These are phyloP conservation scores for Epichloe gansuensis DNA, from an alignment of 2,329 filamentous ascomycete genomes.

Conservation along the genomic window DNA sequence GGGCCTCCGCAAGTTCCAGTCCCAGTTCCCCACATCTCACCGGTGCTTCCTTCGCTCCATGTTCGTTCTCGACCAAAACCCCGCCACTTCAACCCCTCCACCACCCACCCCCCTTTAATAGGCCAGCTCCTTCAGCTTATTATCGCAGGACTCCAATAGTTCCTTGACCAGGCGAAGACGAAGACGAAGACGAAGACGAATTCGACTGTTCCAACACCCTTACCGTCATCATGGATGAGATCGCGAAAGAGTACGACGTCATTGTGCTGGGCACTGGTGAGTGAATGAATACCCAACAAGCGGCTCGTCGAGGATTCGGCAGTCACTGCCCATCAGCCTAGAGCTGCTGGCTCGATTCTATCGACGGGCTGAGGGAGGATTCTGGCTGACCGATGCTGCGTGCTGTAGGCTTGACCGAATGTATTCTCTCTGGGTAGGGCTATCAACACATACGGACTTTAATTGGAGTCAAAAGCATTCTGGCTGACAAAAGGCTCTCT, in stretches of 20 bases:
- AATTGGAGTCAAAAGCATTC: neutral
- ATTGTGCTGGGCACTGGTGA: slow-evolving; percentile 94
- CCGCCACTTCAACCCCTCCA: slow-evolving; percentile 18
- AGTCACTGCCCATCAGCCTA: neutral
- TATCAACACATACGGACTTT: neutral
- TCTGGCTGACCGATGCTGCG: slow-evolving; percentile 11
- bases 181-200: neutral
- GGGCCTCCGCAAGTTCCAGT: too few species aligned
- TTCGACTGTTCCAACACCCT: neutral
- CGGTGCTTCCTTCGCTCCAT: slow-evolving; percentile 10
- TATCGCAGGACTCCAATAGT: neutral
- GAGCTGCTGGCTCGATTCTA: neutral
- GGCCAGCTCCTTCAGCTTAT: slow-evolving; percentile 4
- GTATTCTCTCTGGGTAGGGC: slow-evolving; percentile 87
- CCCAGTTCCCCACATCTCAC: slow-evolving; percentile 15
- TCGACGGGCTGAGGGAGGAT: neutral
- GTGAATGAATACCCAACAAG: slow-evolving; percentile 17
- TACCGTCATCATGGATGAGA: slow-evolving; percentile 74
- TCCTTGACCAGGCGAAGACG: neutral
- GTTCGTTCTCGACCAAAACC: slow-evolving; percentile 10
- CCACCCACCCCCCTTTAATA: neutral
- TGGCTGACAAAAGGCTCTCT: slow-evolving; percentile 20
- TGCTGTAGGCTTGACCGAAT: slow-evolving; percentile 78
- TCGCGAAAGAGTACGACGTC: slow-evolving; percentile 96
- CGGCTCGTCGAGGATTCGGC: neutral